Evolutionary conservation across 163 green algal genomes (phyloP).

Genomic region (Smithsoniella earleae): DNA sequence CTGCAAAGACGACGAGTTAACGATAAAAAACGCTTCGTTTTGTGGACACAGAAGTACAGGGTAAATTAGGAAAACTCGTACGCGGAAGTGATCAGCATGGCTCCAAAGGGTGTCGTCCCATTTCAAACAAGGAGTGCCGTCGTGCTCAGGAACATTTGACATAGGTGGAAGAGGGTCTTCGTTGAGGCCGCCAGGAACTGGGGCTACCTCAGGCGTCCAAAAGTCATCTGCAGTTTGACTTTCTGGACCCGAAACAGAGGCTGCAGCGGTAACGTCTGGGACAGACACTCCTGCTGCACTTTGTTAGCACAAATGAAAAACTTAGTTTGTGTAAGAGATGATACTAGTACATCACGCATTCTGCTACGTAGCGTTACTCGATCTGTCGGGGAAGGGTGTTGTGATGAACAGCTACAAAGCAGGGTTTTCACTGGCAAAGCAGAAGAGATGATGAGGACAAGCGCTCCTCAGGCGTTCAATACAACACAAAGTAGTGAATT

Average conservation of each 20-base stretch:
- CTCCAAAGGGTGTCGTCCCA: conserved; percentile 81
- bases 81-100: conserved; percentile 83
- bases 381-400: neutral
- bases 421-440: no score
- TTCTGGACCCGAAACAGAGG: conserved; percentile 18
- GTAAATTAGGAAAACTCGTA: no score
- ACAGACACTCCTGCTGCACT: conserved; percentile 30
- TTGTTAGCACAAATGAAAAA: conserved; percentile 7
- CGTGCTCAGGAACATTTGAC: conserved; percentile 60
- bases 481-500: no score
- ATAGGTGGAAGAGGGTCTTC: conserved; percentile 55
- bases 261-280: conserved; percentile 18
- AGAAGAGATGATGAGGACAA: no score
- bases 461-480: no score
- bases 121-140: conserved; percentile 82
- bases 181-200: conserved; percentile 43
- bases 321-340: neutral
- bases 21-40: no score
- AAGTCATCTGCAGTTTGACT: conserved; percentile 36
- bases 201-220: conserved; percentile 38
- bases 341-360: no score
- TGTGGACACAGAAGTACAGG: no score
- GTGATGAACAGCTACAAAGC: no score
- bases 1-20: no score
- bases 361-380: conserved; percentile 23